Percentiles rank a stretch among this genome's conserved stretches.
Conservation (phyloP, 2,329 filamentous ascomycete species). For the Ophiostoma perfectum region DNA sequence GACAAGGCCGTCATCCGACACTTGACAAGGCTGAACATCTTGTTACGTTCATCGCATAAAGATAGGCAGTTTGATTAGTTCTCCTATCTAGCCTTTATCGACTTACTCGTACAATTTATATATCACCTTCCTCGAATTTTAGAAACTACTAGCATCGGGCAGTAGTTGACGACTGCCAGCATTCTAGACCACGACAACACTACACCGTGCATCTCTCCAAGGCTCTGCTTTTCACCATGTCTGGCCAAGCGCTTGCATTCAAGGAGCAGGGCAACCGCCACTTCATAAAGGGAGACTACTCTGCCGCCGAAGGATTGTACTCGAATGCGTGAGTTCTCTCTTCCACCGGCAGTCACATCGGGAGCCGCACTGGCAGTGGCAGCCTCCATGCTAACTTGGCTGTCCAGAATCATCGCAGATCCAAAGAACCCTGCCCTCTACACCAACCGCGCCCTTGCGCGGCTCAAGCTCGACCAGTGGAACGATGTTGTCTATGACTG, state of each 20-base stretch:
- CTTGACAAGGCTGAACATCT: not conserved
- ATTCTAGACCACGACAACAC: too few species aligned
- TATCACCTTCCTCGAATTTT: too few species aligned
- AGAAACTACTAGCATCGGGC: too few species aligned
- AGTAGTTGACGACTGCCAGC: too few species aligned
- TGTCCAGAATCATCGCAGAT: slow-evolving; percentile 69
- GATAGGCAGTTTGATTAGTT: not conserved
- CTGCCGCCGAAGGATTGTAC: slow-evolving; percentile 62
- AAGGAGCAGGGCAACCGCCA: slow-evolving; percentile 59
- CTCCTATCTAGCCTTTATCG: not conserved
- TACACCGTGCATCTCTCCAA: too few species aligned
- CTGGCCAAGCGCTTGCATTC: slow-evolving; percentile 38
- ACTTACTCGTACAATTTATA: too few species aligned
- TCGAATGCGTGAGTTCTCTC: slow-evolving; percentile 58
- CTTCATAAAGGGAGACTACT: slow-evolving; percentile 61
- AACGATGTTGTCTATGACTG: slow-evolving; percentile 74
- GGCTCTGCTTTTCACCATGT: slow-evolving; percentile 17
- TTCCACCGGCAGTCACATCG: too few species aligned
- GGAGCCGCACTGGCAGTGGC: not conserved
- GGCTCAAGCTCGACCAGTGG: slow-evolving; percentile 69
- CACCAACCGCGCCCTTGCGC: slow-evolving; percentile 82
- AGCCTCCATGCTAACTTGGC: not conserved
- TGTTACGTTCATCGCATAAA: not conserved
- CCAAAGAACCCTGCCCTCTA: slow-evolving; percentile 72
- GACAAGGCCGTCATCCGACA: not conserved